Base-by-base conservation (phyloP, 1,284 basidiomycete species). In the Ganoderma lingzhi region DNA sequence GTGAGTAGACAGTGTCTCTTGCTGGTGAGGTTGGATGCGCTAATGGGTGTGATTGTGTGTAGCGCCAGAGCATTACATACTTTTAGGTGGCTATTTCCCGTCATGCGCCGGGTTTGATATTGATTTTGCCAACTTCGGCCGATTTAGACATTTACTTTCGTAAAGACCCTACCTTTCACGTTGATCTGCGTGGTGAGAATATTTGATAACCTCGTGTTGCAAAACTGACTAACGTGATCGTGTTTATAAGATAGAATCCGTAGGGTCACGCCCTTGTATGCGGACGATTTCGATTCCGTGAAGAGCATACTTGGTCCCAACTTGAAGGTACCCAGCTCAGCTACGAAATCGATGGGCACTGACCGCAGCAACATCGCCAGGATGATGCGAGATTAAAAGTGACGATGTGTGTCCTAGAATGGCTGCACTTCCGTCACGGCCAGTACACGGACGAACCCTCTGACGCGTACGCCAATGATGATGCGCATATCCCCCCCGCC, bases 391-490 rank as follows among this genome's bases (percentile, higher is more conserved):
- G 86, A 74, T 86, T 93, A 79, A 94, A 94, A 79, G 76, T 94
- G 66, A 93, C 91, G 10, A 86, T 94, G 77, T 90, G 88, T 72
- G 86, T 90, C 0, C 92, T 92, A 2, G 87, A 88, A 15, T 93
- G 91, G 92, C 90, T 89, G 78, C 91, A 93, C 78, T 84, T 92
- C 63, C 87, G 88, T 28, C 90, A 91, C 74, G 90, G 90, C 65
- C 82, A 84, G 3, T 71, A 78, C 48, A 83, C 87, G 64, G 90
- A 89, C 76, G 84, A 88, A 72, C 80, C 83, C 35, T 80, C 83
- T n/a, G n/a, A n/a, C 5, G 86, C 89, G 3, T 93, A 92, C 78
- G 80, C 84, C 19, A 85, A 82, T 73, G 88, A 92, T 72, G 86
- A 89, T 84, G 58, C 64, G 80, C 37, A 10, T 3, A 62, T 32